These are phyloP conservation scores for Tylopilus balloui DNA, from an alignment of 768 basidiomycete genomes.

Conservation along the genomic window DNA sequence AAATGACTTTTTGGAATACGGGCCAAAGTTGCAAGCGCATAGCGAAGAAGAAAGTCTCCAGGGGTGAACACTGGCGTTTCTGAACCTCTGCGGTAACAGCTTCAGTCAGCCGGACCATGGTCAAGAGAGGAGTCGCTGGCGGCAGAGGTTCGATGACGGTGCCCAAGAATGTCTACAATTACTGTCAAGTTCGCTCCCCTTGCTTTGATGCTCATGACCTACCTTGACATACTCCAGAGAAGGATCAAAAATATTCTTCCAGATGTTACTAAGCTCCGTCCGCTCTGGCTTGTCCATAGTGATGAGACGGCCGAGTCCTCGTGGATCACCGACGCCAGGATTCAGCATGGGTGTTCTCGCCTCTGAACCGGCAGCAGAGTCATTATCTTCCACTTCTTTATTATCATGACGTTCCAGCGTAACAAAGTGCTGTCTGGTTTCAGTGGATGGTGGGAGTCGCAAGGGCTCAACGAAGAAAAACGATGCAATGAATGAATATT, in stretches of 20 bases:
- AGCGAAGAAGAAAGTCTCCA: conserved; percentile 77
- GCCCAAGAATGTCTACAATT: conserved; percentile 58
- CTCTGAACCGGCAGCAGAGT: conserved; percentile 50
- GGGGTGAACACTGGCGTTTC: conserved; percentile 69
- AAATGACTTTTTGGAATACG: conserved; percentile 84
- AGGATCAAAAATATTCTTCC: conserved; percentile 94
- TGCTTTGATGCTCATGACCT: conserved; percentile 16
- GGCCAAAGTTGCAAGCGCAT: conserved; percentile 91
- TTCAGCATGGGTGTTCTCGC: conserved; percentile 34
- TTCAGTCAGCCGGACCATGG: conserved; percentile 90
- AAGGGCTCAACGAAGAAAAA: conserved; percentile 61
- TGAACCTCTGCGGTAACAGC: conserved; percentile 71
- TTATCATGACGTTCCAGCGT: conserved; percentile 40
- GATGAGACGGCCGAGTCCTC: conserved; percentile 25
- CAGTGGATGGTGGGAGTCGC: conserved; percentile 28
- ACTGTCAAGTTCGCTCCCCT: background rate
- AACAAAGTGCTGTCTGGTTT: conserved; percentile 33
- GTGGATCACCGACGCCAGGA: conserved; percentile 25
- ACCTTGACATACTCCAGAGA: conserved; percentile 83
- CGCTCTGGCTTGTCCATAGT: conserved; percentile 55
- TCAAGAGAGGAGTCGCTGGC: conserved; percentile 70
- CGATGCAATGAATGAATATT: conserved; percentile 79
- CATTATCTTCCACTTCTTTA: conserved; percentile 36
- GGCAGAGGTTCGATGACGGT: conserved; percentile 70
- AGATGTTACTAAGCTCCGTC: conserved; percentile 57